Evolutionary conservation across 1,139 yeast genomes (phyloP), one percentile per base, ranked within the genome.

Genomic region (Debaryomyces psychrophilus): DNA sequence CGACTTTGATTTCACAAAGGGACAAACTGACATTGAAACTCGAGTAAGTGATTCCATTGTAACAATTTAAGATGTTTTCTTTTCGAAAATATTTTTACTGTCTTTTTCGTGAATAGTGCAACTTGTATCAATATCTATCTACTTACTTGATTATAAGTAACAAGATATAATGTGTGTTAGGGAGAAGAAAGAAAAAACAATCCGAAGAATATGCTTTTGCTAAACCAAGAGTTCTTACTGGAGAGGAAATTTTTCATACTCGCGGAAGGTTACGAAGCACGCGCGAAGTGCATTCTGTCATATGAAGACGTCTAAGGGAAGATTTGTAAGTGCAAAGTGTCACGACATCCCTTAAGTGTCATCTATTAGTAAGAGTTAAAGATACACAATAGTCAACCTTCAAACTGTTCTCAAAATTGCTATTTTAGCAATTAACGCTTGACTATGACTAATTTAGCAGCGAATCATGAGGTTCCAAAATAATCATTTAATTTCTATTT

Each of bases 31-130:
- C 74, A 85, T 78, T 25, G 96, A 88, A 55, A 85, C 87, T 57
- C 85, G 85, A 39, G 92, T 83, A 47, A 89, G 68, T 18, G 90
- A 71, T 65, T 90, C 97, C 97, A 90, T 90, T 14, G n/a, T 57
- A 34, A 26, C 15, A 17, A 31, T 17, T 9, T 28, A 7, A 18
- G 31, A 20, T 23, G 3, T 15, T 18, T 28, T 44, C 29, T 35
- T 36, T 34, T 15, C 15, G 25, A 25, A n/a, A 14, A 18, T 29
- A 29, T 26, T 12, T 37, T 31, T 31, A 5, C 8, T 9, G 9
- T 17, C 4, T 31, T 17, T 29, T 14, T 14, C 8, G 33, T 29
- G 12, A 8, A 31, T 31, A 31, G n/a, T 31, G 7, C 12, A 17
- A 11, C 17, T 15, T 2, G n/a, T 18, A 8, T 23, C 17, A 18